These are phyloP conservation scores for Aureobasidium sp. DNA, from an alignment of 2,329 filamentous ascomycete genomes.

Conservation along the genomic window DNA sequence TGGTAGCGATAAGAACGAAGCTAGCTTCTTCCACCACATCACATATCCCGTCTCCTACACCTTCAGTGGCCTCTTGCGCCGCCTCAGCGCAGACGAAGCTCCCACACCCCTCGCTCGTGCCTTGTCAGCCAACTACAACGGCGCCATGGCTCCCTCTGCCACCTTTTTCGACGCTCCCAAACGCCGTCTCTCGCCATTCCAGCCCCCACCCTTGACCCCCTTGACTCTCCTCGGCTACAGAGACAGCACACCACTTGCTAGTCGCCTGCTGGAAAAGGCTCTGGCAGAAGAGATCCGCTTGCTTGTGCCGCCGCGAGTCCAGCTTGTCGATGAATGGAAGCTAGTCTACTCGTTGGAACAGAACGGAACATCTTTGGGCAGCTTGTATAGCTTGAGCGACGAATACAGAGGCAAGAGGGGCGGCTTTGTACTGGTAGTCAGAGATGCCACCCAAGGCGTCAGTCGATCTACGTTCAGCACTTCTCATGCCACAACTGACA, in stretches of 20 bases:
- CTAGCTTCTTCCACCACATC: slow-evolving; percentile 37
- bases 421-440: slow-evolving; percentile 83
- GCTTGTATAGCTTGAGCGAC: slow-evolving; percentile 74
- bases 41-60: slow-evolving; percentile 45
- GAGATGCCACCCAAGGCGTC: slow-evolving; percentile 68
- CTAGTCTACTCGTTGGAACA: slow-evolving; percentile 86
- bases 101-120: slow-evolving; percentile 31
- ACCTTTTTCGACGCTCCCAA: slow-evolving; percentile 54
- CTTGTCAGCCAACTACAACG: slow-evolving; percentile 34
- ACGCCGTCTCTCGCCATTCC: slow-evolving; percentile 69
- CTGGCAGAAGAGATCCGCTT: slow-evolving; percentile 90
- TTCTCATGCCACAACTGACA: slow-evolving; percentile 9
- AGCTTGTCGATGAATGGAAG: slow-evolving; percentile 80
- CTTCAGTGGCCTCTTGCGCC: slow-evolving; percentile 40
- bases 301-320: slow-evolving; percentile 76
- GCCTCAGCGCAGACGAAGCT: slow-evolving; percentile 40
- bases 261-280: slow-evolving; percentile 61
- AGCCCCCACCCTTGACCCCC: slow-evolving; percentile 81
- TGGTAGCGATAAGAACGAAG: background rate
- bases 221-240: slow-evolving; percentile 63
- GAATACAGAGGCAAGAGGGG: slow-evolving; percentile 61
- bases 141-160: slow-evolving; percentile 28
- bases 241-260: slow-evolving; percentile 50
- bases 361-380: slow-evolving; percentile 79
- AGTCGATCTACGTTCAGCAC: slow-evolving; percentile 29